Percentiles rank a stretch among this genome's conserved stretches.
phyloP scores from a whole-genome alignment of 257 asterid genomes.

The Echium plantagineum region DNA sequence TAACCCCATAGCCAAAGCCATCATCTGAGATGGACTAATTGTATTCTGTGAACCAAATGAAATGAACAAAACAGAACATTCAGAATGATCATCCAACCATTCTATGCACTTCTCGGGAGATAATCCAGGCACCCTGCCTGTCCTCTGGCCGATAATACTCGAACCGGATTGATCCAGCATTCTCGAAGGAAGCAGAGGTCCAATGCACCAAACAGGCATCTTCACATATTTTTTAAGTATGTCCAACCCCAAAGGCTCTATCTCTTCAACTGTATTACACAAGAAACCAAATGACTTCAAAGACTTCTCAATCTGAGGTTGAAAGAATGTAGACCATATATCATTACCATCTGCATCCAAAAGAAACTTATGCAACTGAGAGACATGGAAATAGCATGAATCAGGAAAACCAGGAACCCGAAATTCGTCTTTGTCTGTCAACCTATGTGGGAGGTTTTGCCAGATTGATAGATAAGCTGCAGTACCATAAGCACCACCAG shows the following conservation, averaged over 20 bases:
- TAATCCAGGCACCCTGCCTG: conserved; percentile 53
- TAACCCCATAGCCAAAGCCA: conserved; percentile 68
- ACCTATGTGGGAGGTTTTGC: conserved; percentile 70
- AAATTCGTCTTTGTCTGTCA: conserved; percentile 23
- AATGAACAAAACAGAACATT: conserved; percentile 50
- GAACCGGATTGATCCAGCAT: conserved; percentile 23
- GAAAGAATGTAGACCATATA: conserved; percentile 67
- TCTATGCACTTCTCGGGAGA: conserved; percentile 54
- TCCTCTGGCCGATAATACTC: conserved; percentile 24
- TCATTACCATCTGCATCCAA: conserved; percentile 67
- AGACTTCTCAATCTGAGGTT: conserved; percentile 27
- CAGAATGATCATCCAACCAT: conserved; percentile 45
- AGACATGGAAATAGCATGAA: conserved; percentile 30
- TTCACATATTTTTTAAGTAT: conserved; percentile 28
- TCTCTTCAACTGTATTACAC: conserved; percentile 58
- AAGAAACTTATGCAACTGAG: conserved; percentile 48
- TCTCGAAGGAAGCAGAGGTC: conserved; percentile 60
- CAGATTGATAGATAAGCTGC: conserved; percentile 62
- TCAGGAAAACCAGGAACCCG: conserved; percentile 50
- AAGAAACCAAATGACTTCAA: conserved; percentile 45
- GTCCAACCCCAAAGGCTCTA: conserved; percentile 52
- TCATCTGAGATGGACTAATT: conserved; percentile 62
- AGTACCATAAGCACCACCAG: conserved; percentile 83
- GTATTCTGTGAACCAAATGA: conserved; percentile 97
- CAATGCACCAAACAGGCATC: conserved; percentile 69